phyloP scores from a whole-genome alignment of 768 basidiomycete species.

The Trametes cingulata region DNA sequence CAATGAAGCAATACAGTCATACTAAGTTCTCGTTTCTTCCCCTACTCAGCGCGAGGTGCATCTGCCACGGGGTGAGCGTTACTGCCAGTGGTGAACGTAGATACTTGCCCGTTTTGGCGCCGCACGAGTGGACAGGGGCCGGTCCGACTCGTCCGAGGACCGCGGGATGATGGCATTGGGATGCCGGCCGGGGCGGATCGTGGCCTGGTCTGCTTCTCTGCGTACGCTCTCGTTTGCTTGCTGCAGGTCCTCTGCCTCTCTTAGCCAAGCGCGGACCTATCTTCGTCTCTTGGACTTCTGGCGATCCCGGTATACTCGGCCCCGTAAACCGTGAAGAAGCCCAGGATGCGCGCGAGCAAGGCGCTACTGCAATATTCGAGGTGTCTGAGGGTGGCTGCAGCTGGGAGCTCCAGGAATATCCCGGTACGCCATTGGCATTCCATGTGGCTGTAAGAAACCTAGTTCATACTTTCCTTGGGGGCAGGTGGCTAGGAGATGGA shows the following conservation, averaged over 20 bases:
- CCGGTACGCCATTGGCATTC: background rate
- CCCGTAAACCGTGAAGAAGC: background rate
- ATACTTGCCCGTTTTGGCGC: background rate
- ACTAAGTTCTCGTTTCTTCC: background rate
- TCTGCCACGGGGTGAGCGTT: too few relatives aligned
- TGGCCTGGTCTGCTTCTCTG: background rate
- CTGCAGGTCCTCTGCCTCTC: background rate
- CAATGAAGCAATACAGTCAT: background rate
- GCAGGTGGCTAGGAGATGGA: background rate
- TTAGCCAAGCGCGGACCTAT: too few relatives aligned
- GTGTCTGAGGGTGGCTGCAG: background rate
- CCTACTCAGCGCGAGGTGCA: too few relatives aligned
- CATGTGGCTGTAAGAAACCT: background rate
- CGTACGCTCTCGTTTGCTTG: background rate
- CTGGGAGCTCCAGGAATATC: slow-evolving; percentile 1
- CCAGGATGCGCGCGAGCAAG: background rate
- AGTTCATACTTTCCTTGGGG: background rate
- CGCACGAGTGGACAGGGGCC: background rate
- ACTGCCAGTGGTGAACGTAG: background rate
- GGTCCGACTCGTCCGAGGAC: background rate
- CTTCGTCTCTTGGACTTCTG: too few relatives aligned
- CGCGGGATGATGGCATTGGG: background rate
- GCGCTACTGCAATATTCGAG: background rate
- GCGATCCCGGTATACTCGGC: background rate
- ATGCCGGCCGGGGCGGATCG: slow-evolving; percentile 5